Evolutionary conservation across 2,329 filamentous ascomycete genomes (phyloP).

Genomic region (Shiraia bambusicola): DNA sequence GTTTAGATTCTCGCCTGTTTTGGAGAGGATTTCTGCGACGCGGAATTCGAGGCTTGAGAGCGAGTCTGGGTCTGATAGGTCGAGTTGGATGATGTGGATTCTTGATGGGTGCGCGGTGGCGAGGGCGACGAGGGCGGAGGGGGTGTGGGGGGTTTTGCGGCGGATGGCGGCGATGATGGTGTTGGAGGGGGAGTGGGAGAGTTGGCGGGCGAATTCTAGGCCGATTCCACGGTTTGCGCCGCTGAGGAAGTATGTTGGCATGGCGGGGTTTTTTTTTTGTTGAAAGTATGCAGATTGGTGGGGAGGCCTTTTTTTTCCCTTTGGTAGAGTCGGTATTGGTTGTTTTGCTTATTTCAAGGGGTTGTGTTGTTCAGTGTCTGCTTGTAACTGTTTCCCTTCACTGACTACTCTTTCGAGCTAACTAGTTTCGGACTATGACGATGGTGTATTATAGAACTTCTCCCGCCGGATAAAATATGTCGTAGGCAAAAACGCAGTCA

Average conservation of each 20-base stretch:
- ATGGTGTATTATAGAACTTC: too few species aligned
- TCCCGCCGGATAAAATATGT: too few species aligned
- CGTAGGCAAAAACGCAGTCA: too few species aligned
- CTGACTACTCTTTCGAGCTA: too few species aligned
- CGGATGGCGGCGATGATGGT: slow-evolving; percentile 47
- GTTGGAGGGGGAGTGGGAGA: slow-evolving; percentile 32
- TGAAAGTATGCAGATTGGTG: too few species aligned
- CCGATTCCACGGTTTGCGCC: slow-evolving; percentile 38
- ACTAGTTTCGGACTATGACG: too few species aligned
- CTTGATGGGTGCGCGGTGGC: slow-evolving; percentile 14
- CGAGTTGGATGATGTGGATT: slow-evolving; percentile 47
- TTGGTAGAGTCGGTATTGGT: too few species aligned
- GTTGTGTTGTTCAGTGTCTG: not conserved
- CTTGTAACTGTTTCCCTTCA: too few species aligned
- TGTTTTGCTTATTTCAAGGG: not conserved
- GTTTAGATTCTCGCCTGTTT: slow-evolving; percentile 44
- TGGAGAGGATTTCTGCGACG: slow-evolving; percentile 33
- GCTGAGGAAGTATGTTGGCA: slow-evolving; percentile 38
- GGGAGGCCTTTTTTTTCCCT: not conserved
- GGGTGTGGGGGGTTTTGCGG: slow-evolving; percentile 29
- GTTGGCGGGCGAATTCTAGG: slow-evolving; percentile 35
- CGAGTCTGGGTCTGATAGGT: slow-evolving; percentile 38
- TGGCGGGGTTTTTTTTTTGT: slow-evolving; percentile 14
- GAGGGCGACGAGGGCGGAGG: slow-evolving; percentile 31
- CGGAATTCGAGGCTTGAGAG: slow-evolving; percentile 40